Evolutionary conservation across 495 filamentous ascomycete genomes (phyloP), one percentile per base, ranked within the genome.

Genomic region (Neurospora sp.): DNA sequence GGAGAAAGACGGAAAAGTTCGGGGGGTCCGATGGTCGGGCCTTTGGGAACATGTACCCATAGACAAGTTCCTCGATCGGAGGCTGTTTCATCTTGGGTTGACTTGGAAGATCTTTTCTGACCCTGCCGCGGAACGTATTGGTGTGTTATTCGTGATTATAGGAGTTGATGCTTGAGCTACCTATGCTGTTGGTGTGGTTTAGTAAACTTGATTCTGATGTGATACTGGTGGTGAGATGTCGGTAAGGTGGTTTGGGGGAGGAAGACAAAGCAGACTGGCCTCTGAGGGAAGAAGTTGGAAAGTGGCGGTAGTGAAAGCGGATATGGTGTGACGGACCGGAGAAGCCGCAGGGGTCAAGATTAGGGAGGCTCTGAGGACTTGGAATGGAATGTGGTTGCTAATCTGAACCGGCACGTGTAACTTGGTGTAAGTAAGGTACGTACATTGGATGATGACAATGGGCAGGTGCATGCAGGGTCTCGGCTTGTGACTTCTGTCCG

Each of bases 11-110:
- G 38, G 83, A 81, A 79, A 88, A 89, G 76, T 85, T 86, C 71
- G 83, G 83, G 9, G 85, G 85, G 75, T 88, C 87, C 38, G 76
- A 82, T 38, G 81, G 73, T 71, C 85, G 85, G 23, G 86, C 83
- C 70, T 83, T 85, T n/a, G 85, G 85, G 71, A 87, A 88, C 83
- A 89, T 84, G 75, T 76, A 81, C 81, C 85, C 84, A 82, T 86
- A 87, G 70, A 89, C 84, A 79, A 89, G 83, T 72, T 86, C 78
- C 31, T 88, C 86, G 72, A 89, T 76, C 12, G 85, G 82, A 39
- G 81, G 83, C 66, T 85, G 85, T 79, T 84, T 88, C 87, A 89
- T 89, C 72, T 82, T 82, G 82, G 69, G 71, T 69, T 66, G 27
- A 66, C 23, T 18, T 35, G 27, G 14, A 66, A 37, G 54, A 31